Evolutionary conservation across 805 yeast species (phyloP).

Genomic region (Cephaloascus albidus): DNA sequence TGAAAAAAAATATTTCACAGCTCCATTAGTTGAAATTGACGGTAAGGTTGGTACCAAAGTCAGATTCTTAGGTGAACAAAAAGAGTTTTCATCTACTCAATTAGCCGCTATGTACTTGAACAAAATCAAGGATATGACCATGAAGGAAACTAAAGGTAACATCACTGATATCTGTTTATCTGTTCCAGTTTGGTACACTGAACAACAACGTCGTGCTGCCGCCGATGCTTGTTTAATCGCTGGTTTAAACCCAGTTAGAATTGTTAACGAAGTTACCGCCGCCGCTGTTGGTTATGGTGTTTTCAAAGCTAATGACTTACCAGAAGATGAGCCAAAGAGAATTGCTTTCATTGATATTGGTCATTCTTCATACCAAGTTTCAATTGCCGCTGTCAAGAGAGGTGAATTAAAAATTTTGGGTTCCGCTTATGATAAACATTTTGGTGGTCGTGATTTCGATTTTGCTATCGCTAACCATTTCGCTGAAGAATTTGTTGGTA

Average conservation of each 20-base stretch:
- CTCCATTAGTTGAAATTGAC: conserved; percentile 61
- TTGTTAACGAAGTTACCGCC: conserved; percentile 95
- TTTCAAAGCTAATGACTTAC: conserved; percentile 85
- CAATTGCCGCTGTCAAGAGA: conserved; percentile 84
- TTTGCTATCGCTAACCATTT: conserved; percentile 89
- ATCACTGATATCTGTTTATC: conserved; percentile 86
- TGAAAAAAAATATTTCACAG: conserved; percentile 69
- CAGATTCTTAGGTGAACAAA: conserved; percentile 69
- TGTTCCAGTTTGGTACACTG: conserved; percentile 97
- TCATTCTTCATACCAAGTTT: conserved; percentile 87
- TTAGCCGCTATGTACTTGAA: conserved; percentile 90
- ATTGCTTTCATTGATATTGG: conserved; percentile 96
- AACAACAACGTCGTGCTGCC: conserved; percentile 92
- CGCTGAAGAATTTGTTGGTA: conserved; percentile 83
- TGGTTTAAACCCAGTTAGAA: conserved; percentile 95
- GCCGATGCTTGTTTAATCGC: conserved; percentile 94
- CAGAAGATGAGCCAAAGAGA: conserved; percentile 85
- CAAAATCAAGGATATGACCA: conserved; percentile 77
- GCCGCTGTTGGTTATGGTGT: conserved; percentile 99
- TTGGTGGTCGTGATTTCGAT: conserved; percentile 98
- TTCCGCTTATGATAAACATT: conserved; percentile 87
- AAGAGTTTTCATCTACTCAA: conserved; percentile 80
- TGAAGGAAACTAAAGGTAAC: conserved; percentile 72
- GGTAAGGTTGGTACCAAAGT: conserved; percentile 84
- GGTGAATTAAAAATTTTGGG: conserved; percentile 94